Conservation (phyloP, 306 rosid species). For the Medicago lupulina region DNA sequence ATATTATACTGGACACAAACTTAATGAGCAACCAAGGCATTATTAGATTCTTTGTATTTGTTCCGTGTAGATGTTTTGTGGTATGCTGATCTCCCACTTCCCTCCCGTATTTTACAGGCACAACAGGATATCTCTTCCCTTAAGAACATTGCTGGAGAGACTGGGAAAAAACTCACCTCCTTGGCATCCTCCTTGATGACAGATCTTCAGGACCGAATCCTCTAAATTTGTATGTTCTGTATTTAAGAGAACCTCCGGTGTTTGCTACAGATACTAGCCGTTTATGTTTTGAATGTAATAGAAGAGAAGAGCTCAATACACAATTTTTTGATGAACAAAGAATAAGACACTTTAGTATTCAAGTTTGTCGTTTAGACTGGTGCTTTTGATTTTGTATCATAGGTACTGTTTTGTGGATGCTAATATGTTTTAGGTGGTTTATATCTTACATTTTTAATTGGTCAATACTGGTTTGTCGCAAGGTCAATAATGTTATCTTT, state of each 20-base stretch:
- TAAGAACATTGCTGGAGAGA: conserved; percentile 93
- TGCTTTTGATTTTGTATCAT: conserved; percentile 46
- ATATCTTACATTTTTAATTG: background rate
- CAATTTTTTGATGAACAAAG: conserved; percentile 51
- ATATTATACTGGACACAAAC: background rate
- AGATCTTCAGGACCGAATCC: conserved; percentile 95
- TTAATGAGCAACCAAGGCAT: background rate
- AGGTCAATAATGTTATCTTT: background rate
- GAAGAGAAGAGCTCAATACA: conserved; percentile 47
- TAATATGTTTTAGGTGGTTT: conserved; percentile 14
- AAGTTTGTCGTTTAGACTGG: conserved; percentile 52
- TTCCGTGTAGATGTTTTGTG: conserved; percentile 14
- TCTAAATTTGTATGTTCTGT: conserved; percentile 56
- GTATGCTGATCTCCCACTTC: background rate
- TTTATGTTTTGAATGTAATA: conserved; percentile 54
- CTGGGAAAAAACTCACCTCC: conserved; percentile 92
- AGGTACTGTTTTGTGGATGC: conserved; percentile 44
- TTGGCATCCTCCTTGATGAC: conserved; percentile 85
- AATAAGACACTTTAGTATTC: conserved; percentile 44
- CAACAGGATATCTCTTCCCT: conserved; percentile 90
- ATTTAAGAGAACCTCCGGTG: conserved; percentile 43
- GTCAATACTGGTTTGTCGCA: conserved; percentile 19
- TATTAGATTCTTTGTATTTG: background rate
- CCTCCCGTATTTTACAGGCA: conserved; percentile 58
- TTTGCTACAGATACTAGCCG: conserved; percentile 47